Base-by-base conservation (phyloP, 2,329 filamentous ascomycete genomes). In the Scytalidium sp. region DNA sequence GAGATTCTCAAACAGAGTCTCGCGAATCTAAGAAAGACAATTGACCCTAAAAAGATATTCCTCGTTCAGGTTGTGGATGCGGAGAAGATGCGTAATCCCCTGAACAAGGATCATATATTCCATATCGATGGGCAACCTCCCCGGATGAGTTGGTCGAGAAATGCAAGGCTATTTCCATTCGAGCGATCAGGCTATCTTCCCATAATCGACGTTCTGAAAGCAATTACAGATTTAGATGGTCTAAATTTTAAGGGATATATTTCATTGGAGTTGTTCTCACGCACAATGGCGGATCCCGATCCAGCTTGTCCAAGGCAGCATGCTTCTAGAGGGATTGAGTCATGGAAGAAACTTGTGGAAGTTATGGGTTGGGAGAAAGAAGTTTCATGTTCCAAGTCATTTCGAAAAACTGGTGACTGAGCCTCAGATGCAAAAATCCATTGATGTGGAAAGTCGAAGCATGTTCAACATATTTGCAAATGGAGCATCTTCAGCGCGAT, bases 51-150 rank as follows among this genome's bases (percentile, higher is more conserved):
- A 40, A 89, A 87, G 64, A 75, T 92, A 1, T 88, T 90, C 59
- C 88, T 87, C 59, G 74, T 92, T 1, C 88, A 92, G 62, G 77
- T 92, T 5, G 87, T 88, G 3, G 87, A 92, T 60, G 88, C 82
- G 1, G 85, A 89, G 64, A 72, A 76, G 6, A 73, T 91, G 5
- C 60, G 66, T 0, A 58, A 70, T 5, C 87, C 87, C 0, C 66
- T 91, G 2, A 58, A 76, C 1, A 61, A 72, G 19, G 75, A 74
- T 2, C 84, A 88, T 62, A 64, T 71, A 3, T 85, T 80, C 60
- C 79, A 84, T 67, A 70, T 78, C 15, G 63, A 73, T 0, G 73
- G 72, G 13, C 84, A 87, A 64, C 78, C 78, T 5, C 63, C 78
- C 1, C 69, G 84, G 3, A 92, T 92, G 88, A 88, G 79, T 62